Evolutionary conservation across 108 stramenopile genomes (phyloP).

Genomic region (Cyclotella kingstonii): DNA sequence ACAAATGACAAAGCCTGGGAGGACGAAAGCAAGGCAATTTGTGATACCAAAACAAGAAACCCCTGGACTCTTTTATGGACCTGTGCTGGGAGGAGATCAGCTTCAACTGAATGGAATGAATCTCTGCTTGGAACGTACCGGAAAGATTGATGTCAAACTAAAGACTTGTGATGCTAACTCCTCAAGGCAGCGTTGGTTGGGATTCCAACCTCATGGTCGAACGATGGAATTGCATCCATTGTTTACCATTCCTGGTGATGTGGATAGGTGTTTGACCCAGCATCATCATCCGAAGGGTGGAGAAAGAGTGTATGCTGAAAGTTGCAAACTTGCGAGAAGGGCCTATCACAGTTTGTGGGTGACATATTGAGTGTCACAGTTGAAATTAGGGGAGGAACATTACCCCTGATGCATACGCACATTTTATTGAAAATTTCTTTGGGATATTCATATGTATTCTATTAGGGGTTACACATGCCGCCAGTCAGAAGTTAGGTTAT

Average conservation of each 20-base stretch:
- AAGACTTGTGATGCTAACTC: constrained; percentile 1
- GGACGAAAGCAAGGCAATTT: not conserved
- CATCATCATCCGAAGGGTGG: constrained; percentile 38
- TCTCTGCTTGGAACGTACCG: constrained; percentile 5
- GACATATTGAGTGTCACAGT: constrained; percentile 12
- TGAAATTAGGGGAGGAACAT: not conserved
- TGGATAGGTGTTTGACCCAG: constrained; percentile 20
- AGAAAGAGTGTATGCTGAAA: constrained; percentile 24
- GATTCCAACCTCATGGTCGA: constrained; percentile 3
- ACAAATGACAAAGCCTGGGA: not conserved
- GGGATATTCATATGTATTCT: too few species aligned
- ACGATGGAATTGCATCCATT: constrained; percentile 33
- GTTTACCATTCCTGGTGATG: not conserved
- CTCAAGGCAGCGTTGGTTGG: constrained; percentile 16
- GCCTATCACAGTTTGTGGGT: constrained; percentile 14
- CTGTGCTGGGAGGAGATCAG: not conserved
- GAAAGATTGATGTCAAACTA: not conserved
- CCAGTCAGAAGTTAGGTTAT: too few species aligned
- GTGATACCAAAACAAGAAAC: not conserved
- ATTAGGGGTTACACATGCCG: too few species aligned
- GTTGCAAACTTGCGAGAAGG: constrained; percentile 20
- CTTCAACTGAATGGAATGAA: not conserved
- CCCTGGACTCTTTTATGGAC: not conserved
- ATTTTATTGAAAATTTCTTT: too few species aligned
- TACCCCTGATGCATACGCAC: too few species aligned